Conservation (phyloP, 305 asterid species). For the Fraxinus baroniana region DNA sequence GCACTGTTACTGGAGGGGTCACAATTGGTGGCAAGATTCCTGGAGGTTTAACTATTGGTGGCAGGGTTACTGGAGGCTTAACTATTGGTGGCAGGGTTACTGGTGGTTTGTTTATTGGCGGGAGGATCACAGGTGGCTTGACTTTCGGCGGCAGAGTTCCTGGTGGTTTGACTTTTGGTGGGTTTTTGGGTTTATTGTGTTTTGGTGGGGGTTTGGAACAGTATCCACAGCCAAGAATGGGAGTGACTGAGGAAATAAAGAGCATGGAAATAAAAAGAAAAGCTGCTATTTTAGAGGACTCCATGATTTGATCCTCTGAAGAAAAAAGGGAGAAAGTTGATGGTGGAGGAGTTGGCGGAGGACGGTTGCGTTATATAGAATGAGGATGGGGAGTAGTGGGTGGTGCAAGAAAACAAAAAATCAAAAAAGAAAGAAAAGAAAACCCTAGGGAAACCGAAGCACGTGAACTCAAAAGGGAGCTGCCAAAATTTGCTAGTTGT, state of each 20-base stretch:
- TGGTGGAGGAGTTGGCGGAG: not conserved
- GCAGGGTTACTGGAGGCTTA: conserved; percentile 17
- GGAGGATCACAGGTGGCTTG: conserved; percentile 1
- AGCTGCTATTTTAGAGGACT: conserved; percentile 32
- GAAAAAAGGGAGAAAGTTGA: not conserved
- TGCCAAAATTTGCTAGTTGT: conserved; percentile 48
- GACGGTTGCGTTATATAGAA: conserved; percentile 29
- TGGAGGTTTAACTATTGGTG: conserved; percentile 5
- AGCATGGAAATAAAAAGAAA: conserved; percentile 36
- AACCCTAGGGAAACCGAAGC: conserved; percentile 29
- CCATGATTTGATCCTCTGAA: conserved; percentile 18
- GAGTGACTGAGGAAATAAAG: conserved; percentile 32
- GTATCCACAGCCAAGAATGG: conserved; percentile 40
- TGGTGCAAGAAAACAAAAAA: conserved; percentile 25
- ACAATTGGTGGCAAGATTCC: conserved; percentile 25
- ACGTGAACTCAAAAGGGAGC: conserved; percentile 34
- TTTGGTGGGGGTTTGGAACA: conserved; percentile 38
- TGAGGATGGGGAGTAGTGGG: not conserved
- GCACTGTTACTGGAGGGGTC: conserved; percentile 24
- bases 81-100: conserved; percentile 24
- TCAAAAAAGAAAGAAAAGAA: no score
- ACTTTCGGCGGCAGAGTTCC: not conserved
- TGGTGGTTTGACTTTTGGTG: conserved; percentile 6
- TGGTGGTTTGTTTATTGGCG: conserved; percentile 13
- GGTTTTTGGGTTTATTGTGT: not conserved